Conservation (phyloP, 2,329 filamentous ascomycete genomes). For the Zasmidium cellare region DNA sequence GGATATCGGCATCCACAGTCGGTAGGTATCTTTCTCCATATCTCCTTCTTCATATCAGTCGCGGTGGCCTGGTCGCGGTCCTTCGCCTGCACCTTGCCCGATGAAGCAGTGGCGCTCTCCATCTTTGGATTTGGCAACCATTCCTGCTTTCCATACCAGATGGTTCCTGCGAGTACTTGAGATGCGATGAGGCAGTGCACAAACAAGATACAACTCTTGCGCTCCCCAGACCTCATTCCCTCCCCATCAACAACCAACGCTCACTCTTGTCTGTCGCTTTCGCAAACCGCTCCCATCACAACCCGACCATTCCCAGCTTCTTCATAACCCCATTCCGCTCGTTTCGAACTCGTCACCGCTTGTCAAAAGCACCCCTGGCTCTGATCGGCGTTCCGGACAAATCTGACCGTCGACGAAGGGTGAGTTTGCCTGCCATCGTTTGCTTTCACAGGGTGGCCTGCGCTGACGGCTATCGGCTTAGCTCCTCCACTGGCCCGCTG, state of each 20-base stretch:
- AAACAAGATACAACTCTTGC: slow-evolving; percentile 5
- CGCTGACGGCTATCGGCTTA: slow-evolving; percentile 1
- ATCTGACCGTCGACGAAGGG: neutral
- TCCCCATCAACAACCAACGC: slow-evolving; percentile 14
- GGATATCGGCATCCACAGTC: neutral
- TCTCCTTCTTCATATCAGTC: neutral
- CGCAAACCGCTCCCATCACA: slow-evolving; percentile 27
- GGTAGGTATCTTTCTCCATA: neutral
- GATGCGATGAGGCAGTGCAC: slow-evolving; percentile 22
- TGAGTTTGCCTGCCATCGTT: neutral
- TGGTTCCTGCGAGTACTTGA: slow-evolving; percentile 8
- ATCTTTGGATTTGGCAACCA: neutral
- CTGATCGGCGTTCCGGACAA: too few species aligned
- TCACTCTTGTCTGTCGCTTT: slow-evolving; percentile 23
- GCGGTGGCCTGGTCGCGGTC: neutral
- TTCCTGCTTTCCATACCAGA: slow-evolving; percentile 3
- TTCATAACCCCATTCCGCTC: slow-evolving; percentile 29
- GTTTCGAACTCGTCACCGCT: slow-evolving; percentile 10
- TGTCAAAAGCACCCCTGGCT: too few species aligned
- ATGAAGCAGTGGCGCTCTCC: slow-evolving; percentile 4
- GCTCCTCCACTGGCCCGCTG: neutral
- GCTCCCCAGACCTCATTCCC: slow-evolving; percentile 1
- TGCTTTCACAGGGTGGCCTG: neutral
- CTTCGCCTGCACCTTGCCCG: neutral
- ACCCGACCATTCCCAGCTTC: slow-evolving; percentile 36